phyloP scores from a whole-genome alignment of 2,329 filamentous ascomycete genomes.

The Seiridium unicorne region DNA sequence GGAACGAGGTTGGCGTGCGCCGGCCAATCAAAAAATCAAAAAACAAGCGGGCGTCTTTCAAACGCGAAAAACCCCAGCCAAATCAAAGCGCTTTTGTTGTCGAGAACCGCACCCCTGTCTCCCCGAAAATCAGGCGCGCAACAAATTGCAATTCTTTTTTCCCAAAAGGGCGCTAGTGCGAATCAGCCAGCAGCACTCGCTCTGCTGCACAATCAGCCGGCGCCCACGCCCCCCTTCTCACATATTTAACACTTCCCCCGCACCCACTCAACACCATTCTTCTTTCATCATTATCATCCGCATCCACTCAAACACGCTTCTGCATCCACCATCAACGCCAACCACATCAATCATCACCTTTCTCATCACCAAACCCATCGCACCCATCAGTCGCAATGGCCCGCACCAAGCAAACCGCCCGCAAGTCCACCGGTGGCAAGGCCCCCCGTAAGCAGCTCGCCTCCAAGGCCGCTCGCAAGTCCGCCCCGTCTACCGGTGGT shows the following conservation, averaged over 20 bases:
- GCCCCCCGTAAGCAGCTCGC: conserved; percentile 93
- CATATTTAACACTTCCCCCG: conserved; percentile 30
- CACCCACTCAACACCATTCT: conserved; percentile 23
- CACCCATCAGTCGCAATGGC: conserved; percentile 49
- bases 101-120: conserved; percentile 31
- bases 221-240: conserved; percentile 12
- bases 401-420: conserved; percentile 66
- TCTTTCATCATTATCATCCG: conserved; percentile 23
- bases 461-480: conserved; percentile 99
- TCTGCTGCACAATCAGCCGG: conserved; percentile 27
- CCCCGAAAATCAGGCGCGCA: conserved; percentile 11
- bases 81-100: conserved; percentile 21
- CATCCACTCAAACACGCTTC: conserved; percentile 21
- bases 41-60: too few relatives aligned
- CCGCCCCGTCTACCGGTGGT: conserved; percentile 92
- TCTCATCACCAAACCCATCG: conserved; percentile 17
- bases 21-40: too few relatives aligned
- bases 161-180: not conserved
- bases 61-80: conserved; percentile 24
- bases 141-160: conserved; percentile 7
- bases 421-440: conserved; percentile 80
- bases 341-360: conserved; percentile 17
- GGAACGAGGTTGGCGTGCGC: too few relatives aligned
- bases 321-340: conserved; percentile 22
- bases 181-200: not conserved